phyloP scores from a whole-genome alignment of 1,284 basidiomycete genomes.

The Meripilus lineatus region DNA sequence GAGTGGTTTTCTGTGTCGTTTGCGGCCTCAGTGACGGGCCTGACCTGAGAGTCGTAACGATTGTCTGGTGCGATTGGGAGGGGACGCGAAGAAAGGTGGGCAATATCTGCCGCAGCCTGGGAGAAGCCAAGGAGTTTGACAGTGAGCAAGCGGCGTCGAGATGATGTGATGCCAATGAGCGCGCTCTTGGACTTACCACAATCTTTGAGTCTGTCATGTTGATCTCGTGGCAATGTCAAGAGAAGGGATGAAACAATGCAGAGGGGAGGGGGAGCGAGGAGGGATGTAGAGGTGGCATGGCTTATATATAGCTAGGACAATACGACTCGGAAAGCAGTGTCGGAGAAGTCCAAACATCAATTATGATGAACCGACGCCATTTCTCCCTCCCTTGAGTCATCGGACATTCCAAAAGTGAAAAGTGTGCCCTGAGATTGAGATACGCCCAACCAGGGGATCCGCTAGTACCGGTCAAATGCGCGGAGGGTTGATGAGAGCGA shows the following conservation, averaged over 20 bases:
- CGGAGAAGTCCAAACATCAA: too few relatives aligned
- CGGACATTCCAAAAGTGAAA: too few relatives aligned
- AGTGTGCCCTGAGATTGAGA: too few relatives aligned
- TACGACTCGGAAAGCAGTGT: too few relatives aligned
- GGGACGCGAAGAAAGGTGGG: constrained; percentile 16
- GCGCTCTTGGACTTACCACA: background rate
- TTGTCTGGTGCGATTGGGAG: constrained; percentile 21
- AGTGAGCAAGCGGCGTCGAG: too few relatives aligned
- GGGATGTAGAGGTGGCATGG: background rate
- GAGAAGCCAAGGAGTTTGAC: background rate
- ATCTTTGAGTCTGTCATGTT: constrained; percentile 2
- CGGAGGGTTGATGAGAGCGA: too few relatives aligned
- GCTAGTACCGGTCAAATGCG: too few relatives aligned
- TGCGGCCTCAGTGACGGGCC: constrained; percentile 15
- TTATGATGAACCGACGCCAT: too few relatives aligned
- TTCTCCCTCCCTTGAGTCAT: too few relatives aligned
- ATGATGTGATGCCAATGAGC: background rate
- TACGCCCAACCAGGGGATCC: too few relatives aligned
- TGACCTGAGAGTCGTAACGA: constrained; percentile 21
- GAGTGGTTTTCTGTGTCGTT: constrained; percentile 12
- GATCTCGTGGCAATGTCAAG: too few relatives aligned
- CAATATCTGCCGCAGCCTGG: constrained; percentile 18
- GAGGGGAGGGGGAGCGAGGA: background rate
- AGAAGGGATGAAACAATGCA: too few relatives aligned
- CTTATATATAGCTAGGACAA: background rate